Base-by-base conservation (phyloP, 495 filamentous ascomycete genomes). In the Lepraria neglecta region DNA sequence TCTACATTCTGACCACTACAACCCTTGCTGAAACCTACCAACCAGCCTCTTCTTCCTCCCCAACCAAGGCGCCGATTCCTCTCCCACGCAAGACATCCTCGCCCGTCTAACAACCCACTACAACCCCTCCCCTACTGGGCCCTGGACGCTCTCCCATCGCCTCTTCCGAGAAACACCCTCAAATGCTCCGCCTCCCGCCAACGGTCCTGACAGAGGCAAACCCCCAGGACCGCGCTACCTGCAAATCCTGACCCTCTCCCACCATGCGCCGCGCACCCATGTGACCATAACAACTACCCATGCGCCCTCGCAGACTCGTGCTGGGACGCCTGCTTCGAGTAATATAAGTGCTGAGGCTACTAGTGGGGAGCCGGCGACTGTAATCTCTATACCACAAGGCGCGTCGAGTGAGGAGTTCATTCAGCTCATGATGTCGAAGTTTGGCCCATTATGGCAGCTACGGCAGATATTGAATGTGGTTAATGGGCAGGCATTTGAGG, bases 371-470 rank as follows among this genome's bases (percentile, higher is more conserved):
- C 52, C 46, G 3, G 58, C 61, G 3, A 62, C 56, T 17, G 28
- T 63, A 10, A 59, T 68, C 21, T 47, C 63, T 3, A 51, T 66
- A 10, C 56, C 60, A 2, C 15, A 57, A 14, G 48, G 50, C 24
- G 11, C 46, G 9, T 56, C 57, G 11, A 64, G 46, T 1, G 68
- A 70, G 40, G 66, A 68, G 0, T 68, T 70, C 51, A 51, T 58
- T 6, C 43, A 48, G 4, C 61, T 70, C 12, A 31, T 70, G 0
- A 7, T 45, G 12, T 59, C 66, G 15, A 70, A 67, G 47, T 45
- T 70, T n/a, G 48, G 45, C 6, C 60, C 64, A n/a, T 31, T 68
- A n/a, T 70, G 68, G 68, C 60, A 63, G 50, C 54, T 43, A 43
- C 58, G 65, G 4, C 66, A 66, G 9, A 27, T 55, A 10, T 27